phyloP scores from a whole-genome alignment of 1,284 basidiomycete species.

The Heterobasidion irregulare region DNA sequence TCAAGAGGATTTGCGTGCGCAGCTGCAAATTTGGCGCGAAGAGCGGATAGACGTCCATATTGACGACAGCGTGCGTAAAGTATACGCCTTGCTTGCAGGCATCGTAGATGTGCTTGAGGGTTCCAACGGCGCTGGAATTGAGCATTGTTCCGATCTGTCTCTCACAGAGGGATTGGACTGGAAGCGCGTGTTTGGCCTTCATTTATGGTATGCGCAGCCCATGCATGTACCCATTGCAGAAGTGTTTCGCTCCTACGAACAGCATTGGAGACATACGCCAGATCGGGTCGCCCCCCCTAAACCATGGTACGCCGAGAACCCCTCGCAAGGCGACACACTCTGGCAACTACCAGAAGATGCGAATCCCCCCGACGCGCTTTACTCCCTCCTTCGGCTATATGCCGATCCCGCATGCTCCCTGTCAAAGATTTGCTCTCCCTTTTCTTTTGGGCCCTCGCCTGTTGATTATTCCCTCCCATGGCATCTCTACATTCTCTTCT shows the following conservation, averaged over 20 bases:
- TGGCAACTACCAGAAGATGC: conserved; percentile 31
- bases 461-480: conserved; percentile 82
- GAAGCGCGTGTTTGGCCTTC: conserved; percentile 90
- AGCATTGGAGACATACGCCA: conserved; percentile 33
- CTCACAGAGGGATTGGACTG: conserved; percentile 87
- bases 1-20: conserved; percentile 67
- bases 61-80: conserved; percentile 59
- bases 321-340: conserved; percentile 4
- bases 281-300: conserved; percentile 47
- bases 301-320: conserved; percentile 57
- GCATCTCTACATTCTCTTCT: conserved; percentile 89
- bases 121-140: conserved; percentile 43
- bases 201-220: conserved; percentile 83
- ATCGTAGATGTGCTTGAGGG: conserved; percentile 61
- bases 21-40: conserved; percentile 81
- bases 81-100: conserved; percentile 86
- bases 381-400: conserved; percentile 77
- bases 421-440: conserved; percentile 53
- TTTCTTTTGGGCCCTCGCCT: conserved; percentile 71
- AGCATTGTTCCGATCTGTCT: conserved; percentile 55
- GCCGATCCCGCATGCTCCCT: conserved; percentile 61
- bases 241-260: conserved; percentile 65
- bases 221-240: conserved; percentile 69
- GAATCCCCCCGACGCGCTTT: conserved; percentile 62
- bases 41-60: conserved; percentile 73